Conservation (phyloP, 345 rosid genomes). For the Salix brachista region DNA sequence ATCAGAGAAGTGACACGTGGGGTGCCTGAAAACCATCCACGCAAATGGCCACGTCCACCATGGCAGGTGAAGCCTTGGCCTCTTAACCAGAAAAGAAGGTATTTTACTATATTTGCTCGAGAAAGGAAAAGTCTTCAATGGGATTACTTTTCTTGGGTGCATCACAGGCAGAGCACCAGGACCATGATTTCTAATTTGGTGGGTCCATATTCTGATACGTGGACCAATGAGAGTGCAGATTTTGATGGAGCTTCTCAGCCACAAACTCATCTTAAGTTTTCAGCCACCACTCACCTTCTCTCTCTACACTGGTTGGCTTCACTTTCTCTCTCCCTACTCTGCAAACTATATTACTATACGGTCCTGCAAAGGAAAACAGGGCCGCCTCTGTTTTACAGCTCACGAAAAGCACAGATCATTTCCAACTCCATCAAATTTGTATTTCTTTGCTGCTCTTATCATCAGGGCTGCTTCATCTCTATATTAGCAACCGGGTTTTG, state of each 20-base stretch:
- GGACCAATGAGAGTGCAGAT: conserved; percentile 27
- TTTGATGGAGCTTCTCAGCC: conserved; percentile 48
- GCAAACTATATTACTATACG: not conserved
- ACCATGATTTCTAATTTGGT: not conserved
- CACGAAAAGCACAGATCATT: not conserved
- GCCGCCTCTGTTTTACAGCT: conserved; percentile 14
- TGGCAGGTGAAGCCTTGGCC: not conserved
- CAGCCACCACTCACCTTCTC: conserved; percentile 35
- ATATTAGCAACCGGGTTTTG: conserved; percentile 10
- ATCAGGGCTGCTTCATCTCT: conserved; percentile 8
- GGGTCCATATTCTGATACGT: conserved; percentile 17
- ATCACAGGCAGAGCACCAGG: not conserved
- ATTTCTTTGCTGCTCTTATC: not conserved
- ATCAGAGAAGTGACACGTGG: not conserved
- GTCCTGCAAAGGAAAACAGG: not conserved
- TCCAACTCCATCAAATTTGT: not conserved
- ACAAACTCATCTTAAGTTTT: conserved; percentile 30
- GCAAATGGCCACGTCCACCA: not conserved
- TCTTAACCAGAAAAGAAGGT: too few species aligned
- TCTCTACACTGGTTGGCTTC: not conserved
- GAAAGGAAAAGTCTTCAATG: too few species aligned
- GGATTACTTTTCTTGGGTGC: not conserved
- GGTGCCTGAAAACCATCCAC: not conserved
- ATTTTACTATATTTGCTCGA: too few species aligned
- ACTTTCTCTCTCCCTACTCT: not conserved